These are phyloP conservation scores for Vigna nakashimae DNA, from an alignment of 306 rosid species.

Conservation along the genomic window DNA sequence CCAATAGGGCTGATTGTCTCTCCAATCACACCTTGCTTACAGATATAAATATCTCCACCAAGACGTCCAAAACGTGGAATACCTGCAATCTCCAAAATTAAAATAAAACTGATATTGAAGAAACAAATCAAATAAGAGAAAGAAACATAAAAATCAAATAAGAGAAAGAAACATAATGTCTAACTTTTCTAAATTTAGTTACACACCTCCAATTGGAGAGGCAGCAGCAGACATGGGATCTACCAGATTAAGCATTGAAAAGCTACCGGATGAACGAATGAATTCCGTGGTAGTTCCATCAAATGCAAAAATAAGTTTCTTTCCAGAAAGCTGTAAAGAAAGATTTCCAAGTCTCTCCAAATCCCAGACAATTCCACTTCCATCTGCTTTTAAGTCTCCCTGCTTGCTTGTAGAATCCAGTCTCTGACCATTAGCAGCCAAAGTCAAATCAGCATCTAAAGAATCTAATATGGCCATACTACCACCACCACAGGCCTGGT, in stretches of 20 bases:
- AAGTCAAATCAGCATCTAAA: slow-evolving; percentile 76
- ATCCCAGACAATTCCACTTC: slow-evolving; percentile 99
- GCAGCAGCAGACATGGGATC: slow-evolving; percentile 99
- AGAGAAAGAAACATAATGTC: slow-evolving; percentile 32
- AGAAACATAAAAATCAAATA: slow-evolving; percentile 25
- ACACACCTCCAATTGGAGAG: slow-evolving; percentile 99
- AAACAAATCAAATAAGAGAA: slow-evolving; percentile 27
- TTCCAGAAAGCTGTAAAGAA: slow-evolving; percentile 92
- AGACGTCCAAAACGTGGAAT: slow-evolving; percentile 99
- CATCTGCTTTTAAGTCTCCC: slow-evolving; percentile 84
- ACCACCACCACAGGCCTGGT: slow-evolving; percentile 99
- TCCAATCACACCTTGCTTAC: slow-evolving; percentile 90
- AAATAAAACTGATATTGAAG: slow-evolving; percentile 36
- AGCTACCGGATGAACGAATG: slow-evolving; percentile 74
- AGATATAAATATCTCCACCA: slow-evolving; percentile 81
- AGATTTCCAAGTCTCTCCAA: slow-evolving; percentile 93
- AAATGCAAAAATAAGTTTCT: slow-evolving; percentile 95
- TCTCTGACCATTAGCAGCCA: slow-evolving; percentile 77
- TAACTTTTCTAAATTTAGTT: slow-evolving; percentile 43
- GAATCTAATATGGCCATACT: slow-evolving; percentile 98
- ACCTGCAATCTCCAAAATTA: slow-evolving; percentile 62
- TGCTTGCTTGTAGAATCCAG: slow-evolving; percentile 70
- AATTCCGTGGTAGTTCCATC: slow-evolving; percentile 92
- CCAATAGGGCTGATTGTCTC: slow-evolving; percentile 86
- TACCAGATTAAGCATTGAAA: slow-evolving; percentile 93